Percentiles rank a stretch among this genome's conserved stretches.
Evolutionary conservation across 2,329 filamentous ascomycete genomes (phyloP).

Genomic region (Pseudocercospora vitis): DNA sequence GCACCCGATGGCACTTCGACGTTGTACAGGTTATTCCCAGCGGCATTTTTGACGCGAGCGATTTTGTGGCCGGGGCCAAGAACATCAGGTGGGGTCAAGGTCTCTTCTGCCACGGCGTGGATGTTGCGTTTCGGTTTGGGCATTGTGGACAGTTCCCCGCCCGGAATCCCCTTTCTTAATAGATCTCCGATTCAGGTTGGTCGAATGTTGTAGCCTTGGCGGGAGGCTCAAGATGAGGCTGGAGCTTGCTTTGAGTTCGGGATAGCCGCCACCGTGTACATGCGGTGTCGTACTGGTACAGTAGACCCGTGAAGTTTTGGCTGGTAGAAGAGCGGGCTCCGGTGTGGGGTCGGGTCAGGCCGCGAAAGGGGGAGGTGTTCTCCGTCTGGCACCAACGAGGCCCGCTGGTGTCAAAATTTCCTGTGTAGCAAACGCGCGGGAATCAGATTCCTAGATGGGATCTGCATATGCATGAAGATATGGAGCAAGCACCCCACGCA

Average conservation of each 20-base stretch:
- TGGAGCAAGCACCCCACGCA: slow-evolving; percentile 17
- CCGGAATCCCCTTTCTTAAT: too few species aligned
- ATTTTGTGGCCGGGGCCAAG: slow-evolving; percentile 60
- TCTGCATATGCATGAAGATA: slow-evolving; percentile 3
- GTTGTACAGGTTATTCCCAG: slow-evolving; percentile 86
- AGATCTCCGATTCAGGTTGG: too few species aligned
- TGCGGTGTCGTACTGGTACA: background rate
- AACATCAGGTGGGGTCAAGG: slow-evolving; percentile 58
- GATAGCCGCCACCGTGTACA: background rate
- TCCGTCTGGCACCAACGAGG: background rate
- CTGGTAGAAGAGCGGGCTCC: too few species aligned
- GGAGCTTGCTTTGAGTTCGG: slow-evolving; percentile 1
- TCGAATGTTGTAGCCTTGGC: background rate
- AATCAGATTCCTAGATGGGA: slow-evolving; percentile 11
- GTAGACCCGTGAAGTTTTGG: background rate
- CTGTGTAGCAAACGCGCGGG: background rate
- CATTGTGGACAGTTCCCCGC: slow-evolving; percentile 54
- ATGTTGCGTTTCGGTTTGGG: slow-evolving; percentile 73
- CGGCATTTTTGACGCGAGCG: slow-evolving; percentile 75
- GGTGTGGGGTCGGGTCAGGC: too few species aligned
- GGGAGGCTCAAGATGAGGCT: background rate
- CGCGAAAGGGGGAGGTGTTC: too few species aligned
- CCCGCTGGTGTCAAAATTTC: too few species aligned
- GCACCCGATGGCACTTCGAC: slow-evolving; percentile 70
- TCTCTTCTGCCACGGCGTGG: slow-evolving; percentile 73